Base-by-base conservation (phyloP, 345 rosid genomes). In the Balakata baccata region DNA sequence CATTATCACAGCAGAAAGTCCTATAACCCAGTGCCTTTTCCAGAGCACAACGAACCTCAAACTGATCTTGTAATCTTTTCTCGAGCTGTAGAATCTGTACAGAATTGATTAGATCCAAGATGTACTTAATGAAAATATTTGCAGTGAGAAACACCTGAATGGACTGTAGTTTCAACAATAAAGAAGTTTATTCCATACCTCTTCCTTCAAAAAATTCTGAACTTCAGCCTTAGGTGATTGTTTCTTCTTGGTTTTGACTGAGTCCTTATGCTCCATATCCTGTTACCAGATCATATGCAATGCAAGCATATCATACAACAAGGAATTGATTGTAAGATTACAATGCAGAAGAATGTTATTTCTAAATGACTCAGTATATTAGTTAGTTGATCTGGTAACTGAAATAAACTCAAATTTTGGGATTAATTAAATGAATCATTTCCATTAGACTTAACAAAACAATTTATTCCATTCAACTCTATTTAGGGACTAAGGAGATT, bases 21-120 rank as follows among this genome's bases (percentile, higher is more conserved):
- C 76, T 77, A 83, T 89, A 87, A 62, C 97, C 96, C 77, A 90
- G 83, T 12, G 98, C 98, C 74, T 87, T 91, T 80, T 95, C 99
- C 64, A 95, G 77, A 12, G 88, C 87, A 74, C 62, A 77, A 14
- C 98, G 96, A 68, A 91, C 94, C 77, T 81, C 79, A 77, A 92
- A 91, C 74, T 93, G 96, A 69, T 85, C 87, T 79, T 87, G 89
- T 79, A 92, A 80, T 79, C 92, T 88, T 78, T 83, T 89, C 83
- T 92, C 96, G 17, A 92, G 97, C 82, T 83, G 93, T 75, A 79
- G 76, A 81, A 95, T 91, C 99, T 95, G 85, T 84, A 81, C 23
- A 37, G 25, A 73, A 63, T 47, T n/a, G 7, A 53, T 77, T 47
- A 63, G 54, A 43, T 49, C 17, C 20, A 50, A 2, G 13, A 50